phyloP scores from a whole-genome alignment of 176 grass and related monocot genomes.

The Zoysia japonica region DNA sequence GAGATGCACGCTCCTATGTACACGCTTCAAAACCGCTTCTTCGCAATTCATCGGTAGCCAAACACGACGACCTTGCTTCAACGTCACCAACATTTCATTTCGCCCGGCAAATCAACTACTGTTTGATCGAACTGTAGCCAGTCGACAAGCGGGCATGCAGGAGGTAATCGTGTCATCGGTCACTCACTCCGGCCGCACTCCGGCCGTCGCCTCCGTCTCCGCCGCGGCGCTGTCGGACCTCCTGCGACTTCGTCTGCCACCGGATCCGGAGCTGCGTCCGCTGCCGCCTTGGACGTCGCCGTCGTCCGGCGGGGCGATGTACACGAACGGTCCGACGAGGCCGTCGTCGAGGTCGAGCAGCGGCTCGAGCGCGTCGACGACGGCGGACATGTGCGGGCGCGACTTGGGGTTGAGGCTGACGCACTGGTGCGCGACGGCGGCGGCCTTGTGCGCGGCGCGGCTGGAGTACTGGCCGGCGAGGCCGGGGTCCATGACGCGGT shows the following conservation, averaged over 20 bases:
- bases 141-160: neutral
- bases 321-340: constrained; percentile 57
- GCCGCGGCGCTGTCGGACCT: neutral
- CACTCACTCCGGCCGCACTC: constrained; percentile 28
- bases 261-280: neutral
- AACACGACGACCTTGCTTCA: neutral
- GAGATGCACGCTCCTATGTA: constrained; percentile 28
- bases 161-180: neutral
- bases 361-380: constrained; percentile 70
- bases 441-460: constrained; percentile 59
- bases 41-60: neutral
- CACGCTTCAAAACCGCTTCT: constrained; percentile 12
- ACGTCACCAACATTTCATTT: constrained; percentile 21
- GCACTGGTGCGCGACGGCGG: constrained; percentile 58
- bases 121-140: constrained; percentile 1
- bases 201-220: neutral
- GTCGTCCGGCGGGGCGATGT: constrained; percentile 44
- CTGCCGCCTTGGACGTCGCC: neutral
- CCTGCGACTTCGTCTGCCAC: constrained; percentile 32
- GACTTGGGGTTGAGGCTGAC: constrained; percentile 70
- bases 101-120: neutral
- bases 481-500: constrained; percentile 69
- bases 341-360: constrained; percentile 64
- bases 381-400: constrained; percentile 66
- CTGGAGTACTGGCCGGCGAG: constrained; percentile 62